Conservation (phyloP, 73 alveolate species). For the Paramecium primaurelia region DNA sequence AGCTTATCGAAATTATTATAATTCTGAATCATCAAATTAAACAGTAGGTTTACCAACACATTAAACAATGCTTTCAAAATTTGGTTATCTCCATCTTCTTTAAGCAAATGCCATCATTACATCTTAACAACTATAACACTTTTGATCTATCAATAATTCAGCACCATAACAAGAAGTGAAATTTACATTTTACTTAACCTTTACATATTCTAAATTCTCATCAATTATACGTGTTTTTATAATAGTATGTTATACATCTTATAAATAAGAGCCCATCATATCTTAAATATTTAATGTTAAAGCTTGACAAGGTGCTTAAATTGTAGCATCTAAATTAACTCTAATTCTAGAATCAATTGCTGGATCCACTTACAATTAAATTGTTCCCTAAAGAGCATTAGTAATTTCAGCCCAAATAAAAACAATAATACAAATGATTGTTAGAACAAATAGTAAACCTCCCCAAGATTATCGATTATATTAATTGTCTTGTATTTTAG, state of each 20-base stretch:
- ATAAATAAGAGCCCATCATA: slow-evolving; percentile 36
- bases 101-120: slow-evolving; percentile 35
- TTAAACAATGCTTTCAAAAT: neutral
- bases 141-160: neutral
- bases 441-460: neutral
- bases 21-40: neutral
- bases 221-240: neutral
- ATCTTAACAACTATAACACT: slow-evolving; percentile 39
- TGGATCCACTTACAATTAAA: neutral
- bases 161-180: slow-evolving; percentile 33
- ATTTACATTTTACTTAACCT: neutral
- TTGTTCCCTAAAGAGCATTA: neutral
- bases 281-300: slow-evolving; percentile 1
- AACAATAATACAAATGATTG: neutral
- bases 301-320: slow-evolving; percentile 24
- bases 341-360: slow-evolving; percentile 1
- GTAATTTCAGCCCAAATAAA: neutral
- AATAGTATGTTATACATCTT: neutral
- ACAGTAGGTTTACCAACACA: neutral
- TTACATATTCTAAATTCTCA: neutral
- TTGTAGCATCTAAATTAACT: neutral
- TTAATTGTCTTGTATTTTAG: slow-evolving; percentile 22
- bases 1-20: neutral
- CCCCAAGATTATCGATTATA: neutral
- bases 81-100: slow-evolving; percentile 34